A percentile compares a stretch with the other conserved stretches of the same genome.
Evolutionary conservation across 352 stramenopile species (phyloP).

Genomic region (Phytophthora colocasiae): DNA sequence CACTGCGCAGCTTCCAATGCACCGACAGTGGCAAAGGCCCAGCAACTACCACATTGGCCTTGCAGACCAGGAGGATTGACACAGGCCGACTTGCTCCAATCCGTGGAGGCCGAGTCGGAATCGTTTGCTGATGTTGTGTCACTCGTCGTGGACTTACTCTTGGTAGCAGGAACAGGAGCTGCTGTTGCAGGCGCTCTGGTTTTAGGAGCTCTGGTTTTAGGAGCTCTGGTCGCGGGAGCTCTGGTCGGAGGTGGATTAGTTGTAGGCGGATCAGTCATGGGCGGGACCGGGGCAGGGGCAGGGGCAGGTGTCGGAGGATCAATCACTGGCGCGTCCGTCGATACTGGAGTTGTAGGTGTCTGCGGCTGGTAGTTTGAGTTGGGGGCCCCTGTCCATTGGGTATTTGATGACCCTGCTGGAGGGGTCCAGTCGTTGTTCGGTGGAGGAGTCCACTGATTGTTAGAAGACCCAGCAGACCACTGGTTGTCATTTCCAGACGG

Average conservation of each 20-base stretch:
- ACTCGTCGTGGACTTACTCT: constrained; percentile 15
- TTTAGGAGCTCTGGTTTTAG: background rate
- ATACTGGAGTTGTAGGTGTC: constrained; percentile 4
- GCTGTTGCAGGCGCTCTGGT: constrained; percentile 14
- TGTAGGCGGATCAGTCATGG: background rate
- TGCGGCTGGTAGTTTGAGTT: constrained; percentile 6
- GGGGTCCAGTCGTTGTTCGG: constrained; percentile 13
- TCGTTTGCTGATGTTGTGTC: constrained; percentile 21
- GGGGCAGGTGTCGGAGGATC: background rate
- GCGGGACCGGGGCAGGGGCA: background rate
- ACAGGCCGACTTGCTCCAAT: constrained; percentile 55
- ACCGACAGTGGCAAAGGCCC: constrained; percentile 95
- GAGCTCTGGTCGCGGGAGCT: background rate
- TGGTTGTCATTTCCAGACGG: too few species aligned
- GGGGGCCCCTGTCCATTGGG: constrained; percentile 21
- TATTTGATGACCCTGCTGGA: constrained; percentile 1
- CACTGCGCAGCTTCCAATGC: constrained; percentile 92
- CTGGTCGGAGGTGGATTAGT: background rate
- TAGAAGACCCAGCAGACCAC: background rate
- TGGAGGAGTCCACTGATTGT: constrained; percentile 15
- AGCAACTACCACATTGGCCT: constrained; percentile 97
- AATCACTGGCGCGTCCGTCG: constrained; percentile 8
- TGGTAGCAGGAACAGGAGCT: constrained; percentile 26
- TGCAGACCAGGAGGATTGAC: constrained; percentile 93
- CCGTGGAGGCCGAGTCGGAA: constrained; percentile 36